Evolutionary conservation across 352 stramenopile species (phyloP).

Genomic region (Pythium phragmitis): DNA sequence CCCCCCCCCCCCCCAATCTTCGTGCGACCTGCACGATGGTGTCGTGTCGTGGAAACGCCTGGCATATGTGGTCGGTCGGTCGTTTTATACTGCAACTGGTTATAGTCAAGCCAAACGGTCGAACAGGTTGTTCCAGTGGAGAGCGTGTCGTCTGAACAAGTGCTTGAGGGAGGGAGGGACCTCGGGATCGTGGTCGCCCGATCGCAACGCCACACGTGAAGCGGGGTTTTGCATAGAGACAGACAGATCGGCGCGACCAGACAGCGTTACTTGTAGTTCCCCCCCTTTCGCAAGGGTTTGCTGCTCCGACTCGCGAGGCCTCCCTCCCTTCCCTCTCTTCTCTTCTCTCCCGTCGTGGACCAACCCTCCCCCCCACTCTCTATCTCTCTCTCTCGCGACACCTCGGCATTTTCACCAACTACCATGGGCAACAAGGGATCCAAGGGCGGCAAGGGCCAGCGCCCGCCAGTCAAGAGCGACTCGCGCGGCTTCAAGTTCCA

Average conservation of each 20-base stretch:
- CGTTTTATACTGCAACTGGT: background rate
- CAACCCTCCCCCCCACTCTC: slow-evolving; percentile 13
- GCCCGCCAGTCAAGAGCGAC: slow-evolving; percentile 83
- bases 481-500: slow-evolving; percentile 79
- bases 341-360: background rate
- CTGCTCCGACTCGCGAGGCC: slow-evolving; percentile 17
- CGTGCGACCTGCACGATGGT: slow-evolving; percentile 14
- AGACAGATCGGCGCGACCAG: slow-evolving; percentile 16
- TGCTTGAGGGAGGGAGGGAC: slow-evolving; percentile 14
- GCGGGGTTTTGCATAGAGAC: slow-evolving; percentile 17
- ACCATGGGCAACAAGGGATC: slow-evolving; percentile 84
- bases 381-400: slow-evolving; percentile 15
- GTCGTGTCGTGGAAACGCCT: slow-evolving; percentile 21
- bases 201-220: slow-evolving; percentile 18
- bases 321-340: slow-evolving; percentile 10
- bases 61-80: slow-evolving; percentile 23
- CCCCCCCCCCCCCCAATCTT: slow-evolving; percentile 13
- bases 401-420: slow-evolving; percentile 4
- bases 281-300: slow-evolving; percentile 8
- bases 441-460: slow-evolving; percentile 59
- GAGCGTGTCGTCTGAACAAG: slow-evolving; percentile 13
- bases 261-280: slow-evolving; percentile 11
- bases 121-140: slow-evolving; percentile 12
- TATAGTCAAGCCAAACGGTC: background rate
- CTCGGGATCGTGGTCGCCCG: slow-evolving; percentile 14